Conservation (phyloP, 768 basidiomycete species). For the Sarcodon sp. region DNA sequence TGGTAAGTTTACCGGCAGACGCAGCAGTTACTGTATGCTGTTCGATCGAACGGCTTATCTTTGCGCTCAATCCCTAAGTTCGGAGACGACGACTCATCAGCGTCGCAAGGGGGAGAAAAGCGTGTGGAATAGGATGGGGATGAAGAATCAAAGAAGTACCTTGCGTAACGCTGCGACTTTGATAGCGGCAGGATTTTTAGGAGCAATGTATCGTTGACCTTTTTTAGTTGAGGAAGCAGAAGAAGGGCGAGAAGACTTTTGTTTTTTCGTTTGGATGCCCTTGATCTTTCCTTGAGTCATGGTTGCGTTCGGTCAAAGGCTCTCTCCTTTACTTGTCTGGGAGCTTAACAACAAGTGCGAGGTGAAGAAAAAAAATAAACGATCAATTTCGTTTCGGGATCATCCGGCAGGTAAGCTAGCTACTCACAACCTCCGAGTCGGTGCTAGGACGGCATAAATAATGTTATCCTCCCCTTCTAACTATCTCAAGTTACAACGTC, state of each 20-base stretch:
- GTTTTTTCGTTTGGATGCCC: conserved; percentile 45
- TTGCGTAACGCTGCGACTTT: conserved; percentile 71
- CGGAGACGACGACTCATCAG: conserved; percentile 1
- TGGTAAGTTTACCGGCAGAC: conserved; percentile 79
- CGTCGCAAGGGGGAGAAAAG: not conserved
- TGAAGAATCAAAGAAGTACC: conserved; percentile 24
- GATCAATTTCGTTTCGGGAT: too few relatives aligned
- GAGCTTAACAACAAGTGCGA: too few relatives aligned
- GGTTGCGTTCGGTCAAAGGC: not conserved
- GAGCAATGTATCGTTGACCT: conserved; percentile 64
- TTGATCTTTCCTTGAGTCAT: conserved; percentile 90
- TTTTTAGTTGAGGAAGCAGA: conserved; percentile 67
- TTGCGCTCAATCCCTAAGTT: conserved; percentile 65
- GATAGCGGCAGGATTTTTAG: conserved; percentile 65
- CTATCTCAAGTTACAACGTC: too few relatives aligned
- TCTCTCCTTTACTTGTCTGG: too few relatives aligned
- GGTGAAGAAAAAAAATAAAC: too few relatives aligned
- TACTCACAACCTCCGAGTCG: too few relatives aligned
- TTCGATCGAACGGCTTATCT: conserved; percentile 89
- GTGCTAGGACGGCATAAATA: too few relatives aligned
- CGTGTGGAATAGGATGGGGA: not conserved
- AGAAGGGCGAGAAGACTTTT: conserved; percentile 32
- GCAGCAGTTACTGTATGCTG: conserved; percentile 84
- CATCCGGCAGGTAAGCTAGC: too few relatives aligned
- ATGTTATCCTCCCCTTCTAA: too few relatives aligned